Base-by-base conservation (phyloP, 2,329 filamentous ascomycete genomes). In the Laburnicola sp. region DNA sequence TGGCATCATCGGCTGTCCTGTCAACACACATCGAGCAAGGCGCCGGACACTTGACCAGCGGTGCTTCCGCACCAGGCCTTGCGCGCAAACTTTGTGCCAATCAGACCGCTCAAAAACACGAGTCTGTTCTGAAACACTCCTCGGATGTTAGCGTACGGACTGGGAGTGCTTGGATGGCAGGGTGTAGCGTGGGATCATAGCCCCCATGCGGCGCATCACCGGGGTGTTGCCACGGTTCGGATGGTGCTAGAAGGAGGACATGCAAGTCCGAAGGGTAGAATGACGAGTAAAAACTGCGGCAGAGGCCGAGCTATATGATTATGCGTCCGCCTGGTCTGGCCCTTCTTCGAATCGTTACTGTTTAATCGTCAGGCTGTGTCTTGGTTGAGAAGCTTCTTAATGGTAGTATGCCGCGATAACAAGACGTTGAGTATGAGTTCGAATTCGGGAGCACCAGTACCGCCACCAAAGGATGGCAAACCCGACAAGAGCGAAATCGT, bases 261-360 rank as follows among this genome's bases (percentile, higher is more conserved):
- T 44, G 41, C 34, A 45, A 45, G 32, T 45, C 43, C 43, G 43
- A 45, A 45, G 34, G n/a, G 8, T 22, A 31, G 31, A 21, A 9
- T 21, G 5, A 9, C 10, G 31, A 9, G 32, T 45, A 27, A 26
- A 25, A 36, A 21, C 31, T 30, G 8, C 22, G 25, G 26, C 43
- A 30, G 31, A 38, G 6, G 9, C 43, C 43, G 43, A 30, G n/a
- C 34, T 45, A 45, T 45, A 45, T 45, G 43, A 31, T 37, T 45
- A 31, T 45, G 26, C 34, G n/a, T 30, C 43, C 43, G 32, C 28
- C 34, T 30, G n/a, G n/a, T 11, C n/a, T 45, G 32, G 21, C 8
- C 26, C 22, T 22, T 22, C 16, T 28, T 42, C 43, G 16, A 30
- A 10, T n/a, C 37, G n/a, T 9, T 30, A 37, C 43, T 25, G 27